Base-by-base conservation (phyloP, 371 early-diverging fungal genomes). In the Mortierella sp. region DNA sequence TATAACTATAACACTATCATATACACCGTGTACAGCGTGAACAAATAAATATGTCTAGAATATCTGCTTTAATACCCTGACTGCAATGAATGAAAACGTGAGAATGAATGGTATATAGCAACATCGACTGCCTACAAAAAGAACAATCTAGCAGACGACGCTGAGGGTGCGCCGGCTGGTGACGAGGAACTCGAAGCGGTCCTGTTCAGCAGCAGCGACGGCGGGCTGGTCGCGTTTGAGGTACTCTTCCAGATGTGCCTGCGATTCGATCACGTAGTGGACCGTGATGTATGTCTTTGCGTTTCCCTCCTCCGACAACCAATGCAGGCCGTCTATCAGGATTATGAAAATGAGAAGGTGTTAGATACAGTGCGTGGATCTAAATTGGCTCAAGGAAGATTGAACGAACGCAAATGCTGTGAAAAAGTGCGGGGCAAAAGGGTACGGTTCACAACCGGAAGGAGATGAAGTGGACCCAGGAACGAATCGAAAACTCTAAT, bases 281-380 rank as follows among this genome's bases (percentile, higher is more conserved):
- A 91, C 90, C 6, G 90, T 89, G 71, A 90, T 77, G 78, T 91
- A 91, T 7, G 83, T 84, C 87, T 91, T 91, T 46, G 76, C 63
- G 70, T 88, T 88, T 65, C 91, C 91, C 63, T 91, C 91, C 54
- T 91, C 91, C 29, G 87, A 87, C 44, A 91, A 70, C 91, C 91
- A 91, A 71, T 90, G 88, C 55, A 91, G 79, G 5, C 91, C 91
- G 73, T 84, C 88, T 83, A 88, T 5, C 6, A 16, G 8, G 35
- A 11, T 14, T 44, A 18, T 41, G 41, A 41, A 41, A 41, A 41
- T 4, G 6, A 41, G 41, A 6, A 38, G 6, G 41, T 27, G 55
- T 32, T 54, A 58, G 12, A 7, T 29, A 10, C 16, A 10, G 11
- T 0, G 32, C 10, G 7, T 29, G 60, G 27, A 41, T 41, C 6